Evolutionary conservation across 768 basidiomycete genomes (phyloP), one percentile per base, ranked within the genome.

Genomic region (Suillus brevipes): DNA sequence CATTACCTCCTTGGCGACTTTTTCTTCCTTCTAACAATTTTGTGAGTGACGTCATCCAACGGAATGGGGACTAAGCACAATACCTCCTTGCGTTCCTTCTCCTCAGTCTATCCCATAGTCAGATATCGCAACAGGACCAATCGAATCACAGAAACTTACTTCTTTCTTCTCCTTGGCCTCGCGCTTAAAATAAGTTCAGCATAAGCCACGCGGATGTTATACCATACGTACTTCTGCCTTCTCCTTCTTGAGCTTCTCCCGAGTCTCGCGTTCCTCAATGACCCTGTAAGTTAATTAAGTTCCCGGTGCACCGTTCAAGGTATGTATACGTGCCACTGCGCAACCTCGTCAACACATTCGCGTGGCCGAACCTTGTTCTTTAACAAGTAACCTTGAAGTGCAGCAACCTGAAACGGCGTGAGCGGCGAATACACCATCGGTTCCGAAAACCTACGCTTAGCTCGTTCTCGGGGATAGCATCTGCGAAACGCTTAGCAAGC

Each of bases 361-460:
- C 85, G 84, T 47, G 93, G 93, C n/a, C 93, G 88, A 14, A 93
- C 89, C 84, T 95, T 94, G 77, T 94, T 94, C 84, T 90, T 91
- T 64, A 94, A 81, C 45, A 95, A 82, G 74, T 94, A 94, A 3
- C 93, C 93, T 80, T 94, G 93, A 68, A 94, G 83, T 57, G 85
- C 82, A 34, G 93, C 93, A 64, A 94, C 91, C 91, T 92, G 71
- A 38, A 63, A 42, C 55, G 40, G 47, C 31, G 31, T 67, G 55
- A 69, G 55, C 28, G 38, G 25, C 18, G 25, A 56, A 47, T 18
- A 18, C 23, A 56, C 38, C 34, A 53, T 23, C 49, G 5, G 60
- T 60, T 36, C 43, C 18, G 57, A 60, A 20, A 53, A 81, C 89
- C 69, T 72, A 95, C 93, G 73, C 93, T 94, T 56, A 95, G 82